These are phyloP conservation scores for Coniosporium tulheliwenetii DNA, from an alignment of 2,329 filamentous ascomycete species.

Conservation along the genomic window DNA sequence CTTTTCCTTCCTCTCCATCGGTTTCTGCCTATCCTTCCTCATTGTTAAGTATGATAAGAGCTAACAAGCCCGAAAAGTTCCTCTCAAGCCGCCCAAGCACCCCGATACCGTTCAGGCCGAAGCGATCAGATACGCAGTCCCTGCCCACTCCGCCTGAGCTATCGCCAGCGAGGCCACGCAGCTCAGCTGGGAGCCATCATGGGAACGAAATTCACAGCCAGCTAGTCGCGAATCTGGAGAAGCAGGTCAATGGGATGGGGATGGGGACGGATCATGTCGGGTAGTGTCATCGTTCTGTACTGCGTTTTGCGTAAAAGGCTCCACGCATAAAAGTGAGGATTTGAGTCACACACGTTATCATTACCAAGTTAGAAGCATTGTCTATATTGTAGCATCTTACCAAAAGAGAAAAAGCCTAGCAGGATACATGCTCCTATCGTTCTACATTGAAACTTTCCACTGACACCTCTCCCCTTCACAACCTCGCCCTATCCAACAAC, in stretches of 20 bases:
- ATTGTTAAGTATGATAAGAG: background rate
- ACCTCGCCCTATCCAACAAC: constrained; percentile 15
- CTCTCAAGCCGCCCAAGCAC: constrained; percentile 54
- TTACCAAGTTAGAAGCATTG: too few relatives aligned
- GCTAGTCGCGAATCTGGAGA: constrained; percentile 15
- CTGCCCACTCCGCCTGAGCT: constrained; percentile 11
- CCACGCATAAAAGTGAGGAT: too few relatives aligned
- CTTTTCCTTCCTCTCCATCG: too few relatives aligned
- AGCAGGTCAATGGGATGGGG: constrained; percentile 6
- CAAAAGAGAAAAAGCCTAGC: too few relatives aligned
- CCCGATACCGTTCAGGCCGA: constrained; percentile 46
- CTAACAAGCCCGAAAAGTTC: constrained; percentile 39
- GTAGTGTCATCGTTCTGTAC: too few relatives aligned
- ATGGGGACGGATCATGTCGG: too few relatives aligned
- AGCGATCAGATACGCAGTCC: constrained; percentile 33
- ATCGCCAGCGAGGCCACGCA: constrained; percentile 11
- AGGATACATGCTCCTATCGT: too few relatives aligned
- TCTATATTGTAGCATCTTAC: too few relatives aligned
- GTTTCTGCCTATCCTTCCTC: background rate
- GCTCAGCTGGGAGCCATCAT: constrained; percentile 9
- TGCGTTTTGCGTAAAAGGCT: too few relatives aligned
- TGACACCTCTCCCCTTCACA: constrained; percentile 9
- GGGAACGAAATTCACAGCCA: constrained; percentile 13
- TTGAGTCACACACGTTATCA: too few relatives aligned
- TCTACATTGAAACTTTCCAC: too few relatives aligned